Evolutionary conservation across 1,284 basidiomycete species (phyloP).

Genomic region (Austroboletus novae-zelandiae): DNA sequence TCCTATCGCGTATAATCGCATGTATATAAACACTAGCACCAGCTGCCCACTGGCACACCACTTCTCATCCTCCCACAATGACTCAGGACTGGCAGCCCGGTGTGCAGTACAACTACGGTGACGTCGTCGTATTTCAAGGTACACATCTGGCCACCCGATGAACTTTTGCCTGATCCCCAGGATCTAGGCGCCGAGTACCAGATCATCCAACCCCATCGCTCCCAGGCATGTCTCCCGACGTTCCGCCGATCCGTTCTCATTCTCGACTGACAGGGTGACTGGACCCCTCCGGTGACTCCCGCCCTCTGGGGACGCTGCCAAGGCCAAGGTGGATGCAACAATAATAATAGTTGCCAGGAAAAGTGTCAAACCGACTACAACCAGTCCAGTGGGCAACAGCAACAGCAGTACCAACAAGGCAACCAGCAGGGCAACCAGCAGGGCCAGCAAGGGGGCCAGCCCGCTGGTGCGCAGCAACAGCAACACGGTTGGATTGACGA

Average conservation of each 20-base stretch:
- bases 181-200: slow-evolving; percentile 56
- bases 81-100: slow-evolving; percentile 59
- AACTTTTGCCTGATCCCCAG: slow-evolving; percentile 11
- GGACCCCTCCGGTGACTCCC: slow-evolving; percentile 59
- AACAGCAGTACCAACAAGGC: slow-evolving; percentile 13
- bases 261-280: slow-evolving; percentile 48
- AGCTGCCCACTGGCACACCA: neutral
- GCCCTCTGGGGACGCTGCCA: slow-evolving; percentile 63
- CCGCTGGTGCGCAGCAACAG: slow-evolving; percentile 32
- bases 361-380: slow-evolving; percentile 17
- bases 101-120: slow-evolving; percentile 53
- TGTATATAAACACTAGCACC: slow-evolving; percentile 23
- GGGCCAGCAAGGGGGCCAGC: slow-evolving; percentile 24
- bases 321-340: slow-evolving; percentile 21
- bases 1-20: slow-evolving; percentile 11
- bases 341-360: slow-evolving; percentile 18
- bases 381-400: slow-evolving; percentile 26
- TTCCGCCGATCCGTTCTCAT: neutral
- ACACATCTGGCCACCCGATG: neutral
- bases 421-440: neutral
- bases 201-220: slow-evolving; percentile 68
- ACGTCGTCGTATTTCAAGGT: slow-evolving; percentile 62
- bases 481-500: slow-evolving; percentile 50
- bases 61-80: slow-evolving; percentile 35
- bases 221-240: slow-evolving; percentile 45